Evolutionary conservation across 1,284 basidiomycete species (phyloP), one percentile per base, ranked within the genome.

Genomic region (Afroboletus lepidellus): DNA sequence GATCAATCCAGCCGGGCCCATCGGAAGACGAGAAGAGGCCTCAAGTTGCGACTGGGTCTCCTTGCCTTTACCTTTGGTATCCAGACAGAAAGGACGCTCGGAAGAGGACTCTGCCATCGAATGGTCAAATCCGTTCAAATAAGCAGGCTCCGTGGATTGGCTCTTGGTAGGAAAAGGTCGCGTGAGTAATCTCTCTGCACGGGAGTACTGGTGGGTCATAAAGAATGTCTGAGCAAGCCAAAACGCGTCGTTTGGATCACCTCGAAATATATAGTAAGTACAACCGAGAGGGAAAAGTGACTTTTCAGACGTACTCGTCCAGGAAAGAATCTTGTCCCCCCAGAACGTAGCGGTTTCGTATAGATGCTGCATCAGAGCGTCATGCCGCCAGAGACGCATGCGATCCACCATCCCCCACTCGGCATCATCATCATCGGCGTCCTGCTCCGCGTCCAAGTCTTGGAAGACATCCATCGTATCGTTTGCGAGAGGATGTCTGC

Each of bases 141-240:
- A 66, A 4, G 72, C 54, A 9, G 72, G 63, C 3, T 73, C 68
- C 8, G 63, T 57, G 52, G 75, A 72, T 8, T 81, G 76, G 3
- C 77, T 75, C 39, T 71, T 68, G 46, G 72, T 78, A 25, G 77
- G 77, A 66, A 94, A 91, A 0, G 93, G 91, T 25, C 90, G 81
- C 0, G 88, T 93, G 39, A 99, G 80, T 18, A 99, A 78, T 44
- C 90, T 83, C 69, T 98, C 94, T 1, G 97, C 95, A 36, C 94
- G 90, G 8, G 92, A 87, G 70, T 96, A 99, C 59, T 98, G 92
- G 60, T 95, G 89, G 5, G 90, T 94, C 72, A 94, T 85, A 69
- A 98, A 99, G 73, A 94, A 94, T 0, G 92, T 92, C 69, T 99
- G 96, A 1, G 97, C 96, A 16, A 99, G 84, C 94, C 96, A 98